Evolutionary conservation across 257 asterid genomes (phyloP).

Genomic region (Cordia subcordata): DNA sequence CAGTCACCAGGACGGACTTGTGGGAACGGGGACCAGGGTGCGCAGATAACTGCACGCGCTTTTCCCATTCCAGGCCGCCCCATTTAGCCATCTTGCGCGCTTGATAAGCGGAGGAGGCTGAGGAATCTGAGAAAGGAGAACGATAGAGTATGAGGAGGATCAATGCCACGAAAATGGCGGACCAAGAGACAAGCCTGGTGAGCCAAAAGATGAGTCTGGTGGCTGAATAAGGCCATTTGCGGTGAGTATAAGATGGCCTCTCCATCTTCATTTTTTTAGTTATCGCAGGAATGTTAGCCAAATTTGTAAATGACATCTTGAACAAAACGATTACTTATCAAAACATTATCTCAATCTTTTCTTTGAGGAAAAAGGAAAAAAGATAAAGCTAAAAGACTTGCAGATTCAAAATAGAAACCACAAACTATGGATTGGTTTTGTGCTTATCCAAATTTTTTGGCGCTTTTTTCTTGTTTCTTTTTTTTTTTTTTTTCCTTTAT

Average conservation of each 20-base stretch:
- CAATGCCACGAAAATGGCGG: slow-evolving; percentile 22
- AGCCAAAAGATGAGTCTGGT: slow-evolving; percentile 32
- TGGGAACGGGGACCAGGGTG: slow-evolving; percentile 13
- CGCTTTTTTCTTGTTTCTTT: no score
- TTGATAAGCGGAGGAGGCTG: slow-evolving; percentile 2
- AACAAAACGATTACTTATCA: background rate
- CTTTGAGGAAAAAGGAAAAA: no score
- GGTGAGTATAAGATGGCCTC: slow-evolving; percentile 19
- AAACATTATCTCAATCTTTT: background rate
- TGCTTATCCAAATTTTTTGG: background rate
- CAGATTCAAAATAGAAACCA: no score
- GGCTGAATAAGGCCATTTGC: slow-evolving; percentile 24
- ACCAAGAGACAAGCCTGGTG: slow-evolving; percentile 32
- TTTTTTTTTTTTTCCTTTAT: background rate
- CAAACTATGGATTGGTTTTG: no score
- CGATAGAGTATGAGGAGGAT: slow-evolving; percentile 27
- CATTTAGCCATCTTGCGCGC: background rate
- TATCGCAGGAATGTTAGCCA: no score
- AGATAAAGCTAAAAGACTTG: no score
- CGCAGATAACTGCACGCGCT: slow-evolving; percentile 19
- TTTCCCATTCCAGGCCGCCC: slow-evolving; percentile 34
- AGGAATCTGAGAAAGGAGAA: slow-evolving; percentile 26
- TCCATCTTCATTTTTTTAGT: slow-evolving; percentile 24
- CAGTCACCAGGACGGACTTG: slow-evolving; percentile 31
- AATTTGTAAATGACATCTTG: no score